Evolutionary conservation across 108 stramenopile species (phyloP).

Genomic region (Cyclotella atomus): DNA sequence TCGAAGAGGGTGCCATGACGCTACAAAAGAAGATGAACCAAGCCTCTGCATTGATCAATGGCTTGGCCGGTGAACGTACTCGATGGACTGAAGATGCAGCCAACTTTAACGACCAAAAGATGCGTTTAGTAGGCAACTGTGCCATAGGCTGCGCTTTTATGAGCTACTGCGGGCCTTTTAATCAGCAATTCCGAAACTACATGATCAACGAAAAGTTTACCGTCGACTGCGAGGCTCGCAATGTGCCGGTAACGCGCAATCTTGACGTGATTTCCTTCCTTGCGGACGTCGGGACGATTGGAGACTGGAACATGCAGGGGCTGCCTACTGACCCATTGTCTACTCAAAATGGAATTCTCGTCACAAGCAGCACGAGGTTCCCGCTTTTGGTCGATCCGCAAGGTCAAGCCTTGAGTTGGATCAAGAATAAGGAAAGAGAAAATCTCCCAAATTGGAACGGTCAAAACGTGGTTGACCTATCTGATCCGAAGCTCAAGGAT

Average conservation of each 20-base stretch:
- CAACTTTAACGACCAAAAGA: conserved; percentile 86
- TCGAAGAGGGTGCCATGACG: conserved; percentile 81
- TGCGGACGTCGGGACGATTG: conserved; percentile 85
- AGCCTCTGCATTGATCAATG: conserved; percentile 86
- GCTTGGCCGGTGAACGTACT: conserved; percentile 82
- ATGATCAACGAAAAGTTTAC: conserved; percentile 86
- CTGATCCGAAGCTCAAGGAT: conserved; percentile 83
- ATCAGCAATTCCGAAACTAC: conserved; percentile 85
- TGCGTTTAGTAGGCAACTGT: conserved; percentile 87
- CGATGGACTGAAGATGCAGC: conserved; percentile 91
- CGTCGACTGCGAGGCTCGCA: conserved; percentile 72
- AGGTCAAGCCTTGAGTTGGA: conserved; percentile 91
- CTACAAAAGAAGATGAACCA: conserved; percentile 89
- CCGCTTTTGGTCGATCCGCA: conserved; percentile 92
- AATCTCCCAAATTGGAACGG: conserved; percentile 79
- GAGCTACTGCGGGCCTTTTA: conserved; percentile 92
- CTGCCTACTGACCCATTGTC: conserved; percentile 90
- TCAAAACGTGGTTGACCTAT: conserved; percentile 60
- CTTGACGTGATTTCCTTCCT: conserved; percentile 86
- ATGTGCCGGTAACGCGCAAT: conserved; percentile 82
- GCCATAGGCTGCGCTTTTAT: conserved; percentile 91
- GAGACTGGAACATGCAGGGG: conserved; percentile 92
- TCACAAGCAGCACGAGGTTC: conserved; percentile 85
- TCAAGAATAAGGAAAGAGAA: conserved; percentile 75
- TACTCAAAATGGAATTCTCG: conserved; percentile 92